Conservation (phyloP, 192 early-diverging fungal species). For the Umbelopsis sp. region DNA sequence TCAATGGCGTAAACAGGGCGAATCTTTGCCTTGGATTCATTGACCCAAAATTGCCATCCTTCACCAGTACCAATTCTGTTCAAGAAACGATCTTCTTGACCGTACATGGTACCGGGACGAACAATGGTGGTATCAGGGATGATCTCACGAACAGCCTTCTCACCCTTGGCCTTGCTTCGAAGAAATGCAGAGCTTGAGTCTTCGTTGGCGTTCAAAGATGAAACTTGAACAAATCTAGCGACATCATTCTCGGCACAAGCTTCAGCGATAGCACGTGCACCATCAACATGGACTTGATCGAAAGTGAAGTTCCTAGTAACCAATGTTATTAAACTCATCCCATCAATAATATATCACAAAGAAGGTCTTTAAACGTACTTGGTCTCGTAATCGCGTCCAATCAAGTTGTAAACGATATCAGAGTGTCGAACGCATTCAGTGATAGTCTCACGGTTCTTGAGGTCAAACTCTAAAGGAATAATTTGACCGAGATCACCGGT, state of each 20-base stretch:
- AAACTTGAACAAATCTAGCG: conserved; percentile 86
- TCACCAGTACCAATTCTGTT: conserved; percentile 77
- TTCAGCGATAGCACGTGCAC: conserved; percentile 79
- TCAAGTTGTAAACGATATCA: conserved; percentile 94
- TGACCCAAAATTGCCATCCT: conserved; percentile 63
- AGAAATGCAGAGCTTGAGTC: conserved; percentile 79
- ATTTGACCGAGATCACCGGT: conserved; percentile 96
- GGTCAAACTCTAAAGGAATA: conserved; percentile 86
- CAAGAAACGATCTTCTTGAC: conserved; percentile 92
- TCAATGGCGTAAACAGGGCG: conserved; percentile 81
- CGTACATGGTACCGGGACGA: conserved; percentile 86
- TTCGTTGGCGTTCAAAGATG: conserved; percentile 77
- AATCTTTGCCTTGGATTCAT: conserved; percentile 67
- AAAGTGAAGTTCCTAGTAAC: conserved; percentile 83
- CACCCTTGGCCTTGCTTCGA: conserved; percentile 90
- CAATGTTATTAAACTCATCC: not conserved
- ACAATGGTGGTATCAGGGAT: conserved; percentile 95
- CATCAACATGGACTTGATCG: conserved; percentile 84
- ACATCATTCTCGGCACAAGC: conserved; percentile 80
- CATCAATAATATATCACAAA: not conserved
- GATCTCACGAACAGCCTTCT: conserved; percentile 84
- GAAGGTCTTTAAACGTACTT: conserved; percentile 55
- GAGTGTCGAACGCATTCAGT: conserved; percentile 87
- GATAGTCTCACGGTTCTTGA: conserved; percentile 85
- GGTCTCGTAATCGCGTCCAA: conserved; percentile 90